Conservation (phyloP, 2,329 filamentous ascomycete species). For the Juglanconis sp. region DNA sequence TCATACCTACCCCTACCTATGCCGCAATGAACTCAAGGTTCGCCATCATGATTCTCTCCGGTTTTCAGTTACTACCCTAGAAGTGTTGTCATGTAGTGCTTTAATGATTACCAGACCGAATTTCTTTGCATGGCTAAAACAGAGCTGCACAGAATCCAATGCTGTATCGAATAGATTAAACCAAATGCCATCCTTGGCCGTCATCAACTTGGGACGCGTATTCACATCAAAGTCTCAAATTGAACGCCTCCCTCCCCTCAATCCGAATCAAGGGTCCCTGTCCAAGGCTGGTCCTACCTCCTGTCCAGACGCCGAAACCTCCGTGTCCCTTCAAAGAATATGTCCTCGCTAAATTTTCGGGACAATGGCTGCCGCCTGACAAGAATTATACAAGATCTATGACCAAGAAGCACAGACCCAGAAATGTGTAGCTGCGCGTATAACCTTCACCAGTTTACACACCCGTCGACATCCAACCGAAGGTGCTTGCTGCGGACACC, state of each 20-base stretch:
- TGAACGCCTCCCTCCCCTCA: background rate
- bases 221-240: background rate
- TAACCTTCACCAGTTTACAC: background rate
- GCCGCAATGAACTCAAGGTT: too few relatives aligned
- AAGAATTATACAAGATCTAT: background rate
- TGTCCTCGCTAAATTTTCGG: background rate
- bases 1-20: too few relatives aligned
- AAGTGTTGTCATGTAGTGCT: too few relatives aligned
- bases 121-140: too few relatives aligned
- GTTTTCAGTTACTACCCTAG: too few relatives aligned
- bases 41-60: too few relatives aligned
- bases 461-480: constrained; percentile 30
- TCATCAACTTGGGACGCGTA: too few relatives aligned
- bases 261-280: background rate
- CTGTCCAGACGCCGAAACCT: background rate
- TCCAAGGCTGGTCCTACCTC: background rate
- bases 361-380: background rate
- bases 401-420: background rate
- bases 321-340: background rate
- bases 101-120: too few relatives aligned
- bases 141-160: too few relatives aligned
- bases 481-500: constrained; percentile 26
- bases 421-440: background rate
- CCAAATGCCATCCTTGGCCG: too few relatives aligned
- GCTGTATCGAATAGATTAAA: too few relatives aligned